Conservation (phyloP, 2,329 filamentous ascomycete genomes). For the Fusarium caatingaense region DNA sequence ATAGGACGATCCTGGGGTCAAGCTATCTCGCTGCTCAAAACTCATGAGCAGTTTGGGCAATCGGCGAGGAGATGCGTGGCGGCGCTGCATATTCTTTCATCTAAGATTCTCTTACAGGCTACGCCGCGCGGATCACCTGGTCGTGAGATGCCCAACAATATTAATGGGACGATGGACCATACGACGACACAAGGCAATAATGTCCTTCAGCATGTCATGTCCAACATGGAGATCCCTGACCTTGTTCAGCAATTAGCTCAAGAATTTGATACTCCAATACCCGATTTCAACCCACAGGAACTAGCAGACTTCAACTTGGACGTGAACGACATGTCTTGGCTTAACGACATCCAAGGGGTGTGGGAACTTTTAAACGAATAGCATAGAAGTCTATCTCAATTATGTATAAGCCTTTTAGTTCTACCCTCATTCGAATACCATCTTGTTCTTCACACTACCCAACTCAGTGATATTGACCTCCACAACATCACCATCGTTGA, state of each 20-base stretch:
- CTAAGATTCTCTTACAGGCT: slow-evolving; percentile 48
- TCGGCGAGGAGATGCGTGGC: slow-evolving; percentile 50
- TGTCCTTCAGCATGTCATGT: background rate
- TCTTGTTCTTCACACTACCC: slow-evolving; percentile 51
- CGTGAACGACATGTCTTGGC: slow-evolving; percentile 50
- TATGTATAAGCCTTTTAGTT: background rate
- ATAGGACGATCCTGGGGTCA: slow-evolving; percentile 49
- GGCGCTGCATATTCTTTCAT: slow-evolving; percentile 50
- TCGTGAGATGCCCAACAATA: background rate
- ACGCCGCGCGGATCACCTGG: slow-evolving; percentile 2
- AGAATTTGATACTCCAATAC: slow-evolving; percentile 39
- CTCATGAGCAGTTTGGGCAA: slow-evolving; percentile 50
- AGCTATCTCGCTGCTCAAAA: slow-evolving; percentile 49
- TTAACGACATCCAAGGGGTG: slow-evolving; percentile 50
- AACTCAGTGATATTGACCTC: slow-evolving; percentile 56
- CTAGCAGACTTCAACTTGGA: slow-evolving; percentile 48
- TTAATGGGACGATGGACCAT: background rate
- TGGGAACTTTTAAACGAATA: slow-evolving; percentile 48
- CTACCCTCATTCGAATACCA: slow-evolving; percentile 47
- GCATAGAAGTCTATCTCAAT: background rate
- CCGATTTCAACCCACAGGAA: slow-evolving; percentile 40
- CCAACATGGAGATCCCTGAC: slow-evolving; percentile 16
- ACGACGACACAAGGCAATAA: background rate
- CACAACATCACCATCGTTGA: slow-evolving; percentile 58
- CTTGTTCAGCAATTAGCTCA: slow-evolving; percentile 35